A percentile compares a stretch with the other conserved stretches of the same genome.
These are phyloP conservation scores for Vigna angularis DNA, from an alignment of 306 rosid species.

Conservation along the genomic window DNA sequence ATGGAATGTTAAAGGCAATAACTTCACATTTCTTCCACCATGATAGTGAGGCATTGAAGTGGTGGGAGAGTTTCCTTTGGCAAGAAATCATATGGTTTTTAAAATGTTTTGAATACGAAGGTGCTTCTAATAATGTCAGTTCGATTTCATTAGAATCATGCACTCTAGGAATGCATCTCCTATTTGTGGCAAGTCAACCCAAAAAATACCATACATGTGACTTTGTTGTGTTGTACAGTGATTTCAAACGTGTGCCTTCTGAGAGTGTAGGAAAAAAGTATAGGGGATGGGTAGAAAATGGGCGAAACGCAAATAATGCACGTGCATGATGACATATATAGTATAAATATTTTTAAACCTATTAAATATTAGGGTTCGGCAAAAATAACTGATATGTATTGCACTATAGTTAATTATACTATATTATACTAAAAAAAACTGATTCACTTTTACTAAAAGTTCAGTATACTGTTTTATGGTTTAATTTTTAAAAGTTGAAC, in stretches of 20 bases:
- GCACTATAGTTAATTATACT: no score
- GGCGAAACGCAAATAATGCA: not conserved
- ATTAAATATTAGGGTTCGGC: no score
- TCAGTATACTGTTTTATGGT: no score
- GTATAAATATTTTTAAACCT: no score
- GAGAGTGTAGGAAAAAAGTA: no score
- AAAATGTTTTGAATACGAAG: slow-evolving; percentile 31
- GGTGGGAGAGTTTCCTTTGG: slow-evolving; percentile 38
- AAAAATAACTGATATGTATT: no score
- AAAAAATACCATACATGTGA: not conserved
- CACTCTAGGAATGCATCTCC: slow-evolving; percentile 28
- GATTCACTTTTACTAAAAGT: no score
- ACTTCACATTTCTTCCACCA: slow-evolving; percentile 42
- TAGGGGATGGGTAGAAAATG: not conserved
- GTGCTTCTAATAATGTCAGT: slow-evolving; percentile 42
- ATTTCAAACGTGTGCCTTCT: not conserved
- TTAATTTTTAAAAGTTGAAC: no score
- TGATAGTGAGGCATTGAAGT: slow-evolving; percentile 41
- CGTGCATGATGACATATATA: no score
- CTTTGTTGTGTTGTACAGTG: not conserved
- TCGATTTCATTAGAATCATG: slow-evolving; percentile 37
- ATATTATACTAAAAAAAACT: no score
- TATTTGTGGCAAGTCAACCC: slow-evolving; percentile 36
- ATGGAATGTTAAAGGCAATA: slow-evolving; percentile 41
- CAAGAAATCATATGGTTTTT: slow-evolving; percentile 41